Percentiles rank a stretch among this genome's conserved stretches.
Evolutionary conservation across 441 rosid species (phyloP).

Genomic region (Erodium chrysanthum): DNA sequence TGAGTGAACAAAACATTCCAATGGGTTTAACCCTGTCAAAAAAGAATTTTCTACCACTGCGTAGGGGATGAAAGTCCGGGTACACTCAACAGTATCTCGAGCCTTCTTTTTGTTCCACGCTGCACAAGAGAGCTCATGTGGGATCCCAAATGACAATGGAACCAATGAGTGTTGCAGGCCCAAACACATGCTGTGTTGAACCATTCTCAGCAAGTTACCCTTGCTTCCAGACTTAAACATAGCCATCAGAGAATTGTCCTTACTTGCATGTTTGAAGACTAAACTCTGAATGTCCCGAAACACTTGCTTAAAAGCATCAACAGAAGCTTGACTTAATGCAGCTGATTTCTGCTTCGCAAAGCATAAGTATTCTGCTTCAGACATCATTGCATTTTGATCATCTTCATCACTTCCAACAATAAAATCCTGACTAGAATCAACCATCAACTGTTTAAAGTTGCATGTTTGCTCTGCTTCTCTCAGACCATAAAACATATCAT

Average conservation of each 20-base stretch:
- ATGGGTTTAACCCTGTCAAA: slow-evolving; percentile 67
- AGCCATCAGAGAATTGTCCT: slow-evolving; percentile 57
- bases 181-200: slow-evolving; percentile 83
- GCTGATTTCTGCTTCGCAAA: slow-evolving; percentile 77
- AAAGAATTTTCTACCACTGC: slow-evolving; percentile 72
- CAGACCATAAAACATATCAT: slow-evolving; percentile 60
- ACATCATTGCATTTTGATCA: slow-evolving; percentile 14
- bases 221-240: slow-evolving; percentile 95
- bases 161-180: slow-evolving; percentile 80
- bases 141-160: slow-evolving; percentile 72
- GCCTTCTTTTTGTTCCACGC: slow-evolving; percentile 58
- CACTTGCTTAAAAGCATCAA: slow-evolving; percentile 66
- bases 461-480: slow-evolving; percentile 57
- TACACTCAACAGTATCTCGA: slow-evolving; percentile 26
- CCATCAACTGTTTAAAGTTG: slow-evolving; percentile 62
- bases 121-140: slow-evolving; percentile 54
- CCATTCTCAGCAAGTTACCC: slow-evolving; percentile 71
- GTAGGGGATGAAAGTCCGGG: slow-evolving; percentile 59
- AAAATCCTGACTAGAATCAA: slow-evolving; percentile 46
- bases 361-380: slow-evolving; percentile 38
- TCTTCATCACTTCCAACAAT: slow-evolving; percentile 44
- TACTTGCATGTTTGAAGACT: slow-evolving; percentile 48
- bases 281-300: slow-evolving; percentile 73
- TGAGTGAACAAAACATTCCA: slow-evolving; percentile 81
- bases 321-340: slow-evolving; percentile 56